Percentiles rank a stretch among this genome's conserved stretches.
Evolutionary conservation across 148 eudicot genomes (phyloP).

Genomic region (Rhododendron ovatum): DNA sequence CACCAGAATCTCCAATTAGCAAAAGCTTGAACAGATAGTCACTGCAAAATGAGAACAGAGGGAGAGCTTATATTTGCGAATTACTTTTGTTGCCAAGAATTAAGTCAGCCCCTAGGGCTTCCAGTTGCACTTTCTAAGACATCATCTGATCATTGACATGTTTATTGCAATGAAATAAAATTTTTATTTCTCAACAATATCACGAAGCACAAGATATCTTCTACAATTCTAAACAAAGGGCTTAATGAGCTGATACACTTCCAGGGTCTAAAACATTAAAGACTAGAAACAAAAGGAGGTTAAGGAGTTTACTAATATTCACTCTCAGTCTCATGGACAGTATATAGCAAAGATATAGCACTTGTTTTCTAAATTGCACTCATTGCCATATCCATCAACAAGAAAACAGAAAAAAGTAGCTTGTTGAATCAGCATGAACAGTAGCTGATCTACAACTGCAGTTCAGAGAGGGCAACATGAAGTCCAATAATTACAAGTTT

Average conservation of each 20-base stretch:
- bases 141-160: not conserved
- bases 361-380: not conserved
- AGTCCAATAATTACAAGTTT: not conserved
- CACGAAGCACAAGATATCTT: not conserved
- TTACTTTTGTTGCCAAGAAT: not conserved
- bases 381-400: not conserved
- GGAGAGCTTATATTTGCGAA: not conserved
- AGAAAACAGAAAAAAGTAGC: not conserved
- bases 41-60: constrained; percentile 10
- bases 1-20: constrained; percentile 31
- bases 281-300: not conserved
- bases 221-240: not conserved
- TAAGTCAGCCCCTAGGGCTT: not conserved
- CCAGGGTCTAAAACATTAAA: not conserved
- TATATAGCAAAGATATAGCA: not conserved
- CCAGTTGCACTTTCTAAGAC: not conserved
- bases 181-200: not conserved
- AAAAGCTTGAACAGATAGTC: constrained; percentile 30
- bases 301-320: not conserved
- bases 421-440: not conserved
- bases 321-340: not conserved
- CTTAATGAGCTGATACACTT: not conserved
- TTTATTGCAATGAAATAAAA: not conserved
- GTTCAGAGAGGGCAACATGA: not conserved
- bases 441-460: not conserved